Percentiles rank a stretch among this genome's conserved stretches.
Conservation (phyloP, 2,329 filamentous ascomycete species). For the Fusarium penzigii region DNA sequence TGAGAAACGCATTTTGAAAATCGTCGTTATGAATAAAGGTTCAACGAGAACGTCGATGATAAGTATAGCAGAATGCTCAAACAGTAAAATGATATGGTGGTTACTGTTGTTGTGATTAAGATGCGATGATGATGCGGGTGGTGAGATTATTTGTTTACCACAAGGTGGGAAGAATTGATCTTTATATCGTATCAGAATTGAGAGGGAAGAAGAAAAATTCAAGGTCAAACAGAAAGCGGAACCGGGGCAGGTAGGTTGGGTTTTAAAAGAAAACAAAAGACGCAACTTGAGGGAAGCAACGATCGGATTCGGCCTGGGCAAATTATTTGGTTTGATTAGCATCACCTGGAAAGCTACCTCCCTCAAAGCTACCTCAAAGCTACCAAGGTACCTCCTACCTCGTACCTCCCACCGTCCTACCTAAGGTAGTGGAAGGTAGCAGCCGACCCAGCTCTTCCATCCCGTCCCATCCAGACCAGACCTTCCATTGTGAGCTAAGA, state of each 20-base stretch:
- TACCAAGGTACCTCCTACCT: too few species aligned
- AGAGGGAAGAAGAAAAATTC: constrained; percentile 5
- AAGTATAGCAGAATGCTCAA: neutral
- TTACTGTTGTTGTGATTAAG: constrained; percentile 13
- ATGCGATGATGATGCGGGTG: neutral
- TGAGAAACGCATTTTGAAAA: constrained; percentile 43
- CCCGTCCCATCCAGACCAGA: neutral
- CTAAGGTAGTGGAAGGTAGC: too few species aligned
- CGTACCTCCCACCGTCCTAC: too few species aligned
- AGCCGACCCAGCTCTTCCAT: constrained; percentile 2
- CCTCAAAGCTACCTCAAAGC: too few species aligned
- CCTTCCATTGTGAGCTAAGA: constrained; percentile 10
- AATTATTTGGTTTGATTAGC: constrained; percentile 31
- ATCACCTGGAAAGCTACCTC: neutral
- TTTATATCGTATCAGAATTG: neutral
- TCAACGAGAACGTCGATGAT: neutral
- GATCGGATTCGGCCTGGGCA: constrained; percentile 26
- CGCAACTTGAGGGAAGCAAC: constrained; percentile 20
- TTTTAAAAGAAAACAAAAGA: constrained; percentile 21
- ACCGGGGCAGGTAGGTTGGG: constrained; percentile 21
- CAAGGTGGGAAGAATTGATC: neutral
- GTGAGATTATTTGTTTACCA: constrained; percentile 10
- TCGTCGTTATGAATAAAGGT: constrained; percentile 11
- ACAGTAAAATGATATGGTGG: constrained; percentile 22
- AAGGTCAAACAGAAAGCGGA: constrained; percentile 1